Conservation (phyloP, 805 yeast species). For the Wickerhamiella allomyrinae region DNA sequence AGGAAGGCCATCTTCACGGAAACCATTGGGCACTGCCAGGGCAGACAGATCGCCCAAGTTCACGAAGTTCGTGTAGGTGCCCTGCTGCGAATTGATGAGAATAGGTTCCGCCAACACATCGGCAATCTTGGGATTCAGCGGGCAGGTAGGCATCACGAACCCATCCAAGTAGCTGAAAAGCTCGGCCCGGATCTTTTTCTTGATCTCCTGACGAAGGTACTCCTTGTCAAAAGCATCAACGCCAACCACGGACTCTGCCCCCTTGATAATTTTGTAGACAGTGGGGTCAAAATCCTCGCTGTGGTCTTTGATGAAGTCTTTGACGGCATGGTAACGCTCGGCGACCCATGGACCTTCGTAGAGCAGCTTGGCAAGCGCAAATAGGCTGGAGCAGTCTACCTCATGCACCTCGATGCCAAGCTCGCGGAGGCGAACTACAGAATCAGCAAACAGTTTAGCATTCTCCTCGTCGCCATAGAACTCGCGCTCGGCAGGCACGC, state of each 20-base stretch:
- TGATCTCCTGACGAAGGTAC: conserved; percentile 69
- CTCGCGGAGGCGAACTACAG: conserved; percentile 40
- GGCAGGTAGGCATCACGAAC: conserved; percentile 84
- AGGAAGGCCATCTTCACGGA: conserved; percentile 76
- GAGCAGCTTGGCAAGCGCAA: conserved; percentile 70
- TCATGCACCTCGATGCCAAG: conserved; percentile 45
- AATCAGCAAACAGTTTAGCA: conserved; percentile 48
- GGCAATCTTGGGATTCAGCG: conserved; percentile 71
- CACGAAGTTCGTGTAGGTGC: conserved; percentile 96
- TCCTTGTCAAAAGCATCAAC: conserved; percentile 75
- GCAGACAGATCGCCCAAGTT: conserved; percentile 90
- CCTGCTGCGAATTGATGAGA: conserved; percentile 73
- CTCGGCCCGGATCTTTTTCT: conserved; percentile 44
- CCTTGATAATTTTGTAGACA: conserved; percentile 57
- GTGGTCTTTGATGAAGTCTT: conserved; percentile 55
- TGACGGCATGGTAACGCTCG: conserved; percentile 76
- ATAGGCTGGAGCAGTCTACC: conserved; percentile 59
- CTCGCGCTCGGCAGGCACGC: conserved; percentile 55
- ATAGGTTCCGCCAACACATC: conserved; percentile 68
- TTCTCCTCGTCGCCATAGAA: conserved; percentile 80
- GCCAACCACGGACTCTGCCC: conserved; percentile 69
- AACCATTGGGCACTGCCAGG: conserved; percentile 81
- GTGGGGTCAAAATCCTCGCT: conserved; percentile 74
- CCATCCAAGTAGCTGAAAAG: conserved; percentile 50
- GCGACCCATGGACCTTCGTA: conserved; percentile 99